phyloP scores from a whole-genome alignment of 1,139 yeast genomes.

The Pichia sp. region DNA sequence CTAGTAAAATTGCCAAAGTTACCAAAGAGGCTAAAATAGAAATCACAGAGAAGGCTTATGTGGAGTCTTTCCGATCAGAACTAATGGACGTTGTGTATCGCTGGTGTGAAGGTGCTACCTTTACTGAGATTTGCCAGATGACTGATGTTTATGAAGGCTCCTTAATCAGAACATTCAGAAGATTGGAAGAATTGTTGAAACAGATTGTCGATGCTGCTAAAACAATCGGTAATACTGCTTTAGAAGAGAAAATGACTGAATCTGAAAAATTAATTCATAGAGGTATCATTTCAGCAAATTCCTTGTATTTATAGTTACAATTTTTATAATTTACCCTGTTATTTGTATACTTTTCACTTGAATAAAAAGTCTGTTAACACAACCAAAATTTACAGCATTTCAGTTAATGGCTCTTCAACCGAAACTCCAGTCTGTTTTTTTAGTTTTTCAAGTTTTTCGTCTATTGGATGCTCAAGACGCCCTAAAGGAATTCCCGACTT shows the following conservation, averaged over 20 bases:
- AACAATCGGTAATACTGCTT: slow-evolving; percentile 82
- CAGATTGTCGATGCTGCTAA: slow-evolving; percentile 89
- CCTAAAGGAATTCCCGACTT: slow-evolving; percentile 16
- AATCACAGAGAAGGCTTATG: slow-evolving; percentile 83
- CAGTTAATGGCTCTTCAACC: slow-evolving; percentile 17
- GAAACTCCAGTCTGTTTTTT: not conserved
- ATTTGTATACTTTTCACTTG: not conserved
- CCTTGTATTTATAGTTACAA: slow-evolving; percentile 57
- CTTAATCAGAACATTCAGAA: slow-evolving; percentile 85
- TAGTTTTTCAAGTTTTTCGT: slow-evolving; percentile 1
- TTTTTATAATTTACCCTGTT: not conserved
- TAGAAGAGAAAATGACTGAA: slow-evolving; percentile 85
- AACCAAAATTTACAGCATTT: slow-evolving; percentile 2
- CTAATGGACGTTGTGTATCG: slow-evolving; percentile 95
- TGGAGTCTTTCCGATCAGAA: slow-evolving; percentile 85
- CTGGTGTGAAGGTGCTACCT: slow-evolving; percentile 95
- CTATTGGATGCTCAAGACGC: slow-evolving; percentile 1
- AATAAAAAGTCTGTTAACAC: not conserved
- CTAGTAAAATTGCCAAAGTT: slow-evolving; percentile 80
- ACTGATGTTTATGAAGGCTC: slow-evolving; percentile 98
- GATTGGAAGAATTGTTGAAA: slow-evolving; percentile 87
- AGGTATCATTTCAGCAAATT: slow-evolving; percentile 95
- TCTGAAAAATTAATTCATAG: slow-evolving; percentile 84
- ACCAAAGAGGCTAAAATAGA: slow-evolving; percentile 87
- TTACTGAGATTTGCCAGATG: slow-evolving; percentile 96